A percentile compares a stretch with the other conserved stretches of the same genome.
These are phyloP conservation scores for Ustilago bromivora DNA, from an alignment of 1,284 basidiomycete genomes.

Conservation along the genomic window DNA sequence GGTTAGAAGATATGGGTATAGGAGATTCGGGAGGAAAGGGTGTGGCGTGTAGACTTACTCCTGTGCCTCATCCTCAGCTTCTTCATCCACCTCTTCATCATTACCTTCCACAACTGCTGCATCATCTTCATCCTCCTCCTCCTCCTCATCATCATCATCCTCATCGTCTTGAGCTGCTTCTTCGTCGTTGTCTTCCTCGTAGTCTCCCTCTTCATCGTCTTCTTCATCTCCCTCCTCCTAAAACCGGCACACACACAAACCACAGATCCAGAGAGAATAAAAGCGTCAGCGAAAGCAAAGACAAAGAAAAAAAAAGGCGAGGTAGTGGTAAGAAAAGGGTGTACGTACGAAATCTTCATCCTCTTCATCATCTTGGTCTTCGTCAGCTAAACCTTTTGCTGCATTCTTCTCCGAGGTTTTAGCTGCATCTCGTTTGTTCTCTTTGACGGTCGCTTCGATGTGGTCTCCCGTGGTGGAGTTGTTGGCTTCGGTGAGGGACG, in stretches of 20 bases:
- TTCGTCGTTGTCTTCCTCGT: conserved; percentile 18
- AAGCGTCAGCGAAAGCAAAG: no score
- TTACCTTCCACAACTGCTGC: conserved; percentile 35
- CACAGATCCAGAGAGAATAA: background rate
- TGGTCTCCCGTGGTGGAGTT: conserved; percentile 6
- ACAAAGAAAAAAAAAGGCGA: background rate
- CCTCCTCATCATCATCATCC: conserved; percentile 6
- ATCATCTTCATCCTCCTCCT: conserved; percentile 37
- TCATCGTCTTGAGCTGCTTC: conserved; percentile 32
- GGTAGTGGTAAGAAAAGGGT: background rate
- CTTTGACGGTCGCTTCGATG: conserved; percentile 40
- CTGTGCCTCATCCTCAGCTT: conserved; percentile 41
- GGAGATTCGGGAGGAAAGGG: no score
- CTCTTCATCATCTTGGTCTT: conserved; percentile 44
- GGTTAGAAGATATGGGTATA: background rate
- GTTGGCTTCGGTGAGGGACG: conserved; percentile 18
- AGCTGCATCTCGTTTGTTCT: conserved; percentile 43
- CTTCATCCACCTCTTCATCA: conserved; percentile 35
- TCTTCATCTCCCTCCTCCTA: conserved; percentile 42
- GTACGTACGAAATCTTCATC: conserved; percentile 44
- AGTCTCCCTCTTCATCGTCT: conserved; percentile 38
- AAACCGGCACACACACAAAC: no score
- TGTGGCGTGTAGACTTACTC: conserved; percentile 14
- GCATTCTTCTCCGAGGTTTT: conserved; percentile 30
- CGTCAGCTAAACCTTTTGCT: conserved; percentile 24